phyloP scores from a whole-genome alignment of 371 early-diverging fungal species.

The Choanephora cucurbitarum region DNA sequence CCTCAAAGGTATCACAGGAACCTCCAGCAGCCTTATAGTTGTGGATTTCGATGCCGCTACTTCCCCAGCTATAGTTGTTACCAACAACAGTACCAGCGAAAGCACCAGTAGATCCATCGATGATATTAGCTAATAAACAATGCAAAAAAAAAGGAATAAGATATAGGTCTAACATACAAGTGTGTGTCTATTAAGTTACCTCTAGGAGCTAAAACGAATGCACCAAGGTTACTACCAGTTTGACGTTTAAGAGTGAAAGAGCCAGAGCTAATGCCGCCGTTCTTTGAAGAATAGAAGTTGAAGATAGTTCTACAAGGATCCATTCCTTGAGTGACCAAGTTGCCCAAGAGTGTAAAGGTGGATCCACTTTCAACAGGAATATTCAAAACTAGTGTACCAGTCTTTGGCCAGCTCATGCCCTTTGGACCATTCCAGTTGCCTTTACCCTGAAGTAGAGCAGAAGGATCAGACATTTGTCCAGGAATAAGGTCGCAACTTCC shows the following conservation, averaged over 20 bases:
- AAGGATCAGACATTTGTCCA: conserved; percentile 1
- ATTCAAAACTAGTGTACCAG: conserved; percentile 5
- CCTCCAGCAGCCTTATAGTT: conserved; percentile 1
- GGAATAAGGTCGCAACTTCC: background rate
- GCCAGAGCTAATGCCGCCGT: background rate
- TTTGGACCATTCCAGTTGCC: conserved; percentile 16
- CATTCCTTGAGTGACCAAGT: background rate
- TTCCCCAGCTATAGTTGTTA: background rate
- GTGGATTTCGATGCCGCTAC: conserved; percentile 3
- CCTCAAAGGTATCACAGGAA: background rate
- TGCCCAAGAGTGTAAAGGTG: background rate
- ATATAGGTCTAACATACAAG: no score
- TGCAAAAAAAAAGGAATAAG: background rate
- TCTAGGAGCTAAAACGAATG: conserved; percentile 5
- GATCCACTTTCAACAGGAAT: conserved; percentile 5
- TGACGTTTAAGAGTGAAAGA: conserved; percentile 4
- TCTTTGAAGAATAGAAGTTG: conserved; percentile 9
- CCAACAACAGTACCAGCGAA: conserved; percentile 9
- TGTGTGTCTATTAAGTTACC: no score
- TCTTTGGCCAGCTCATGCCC: conserved; percentile 1
- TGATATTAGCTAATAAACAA: conserved; percentile 6
- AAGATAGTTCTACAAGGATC: conserved; percentile 2
- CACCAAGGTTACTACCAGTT: conserved; percentile 6
- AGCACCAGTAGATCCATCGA: conserved; percentile 5
- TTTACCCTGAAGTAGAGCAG: background rate